A percentile compares a stretch with the other conserved stretches of the same genome.
Evolutionary conservation across 331 rosid genomes (phyloP).

Genomic region (Rhamnella rubrinervis): DNA sequence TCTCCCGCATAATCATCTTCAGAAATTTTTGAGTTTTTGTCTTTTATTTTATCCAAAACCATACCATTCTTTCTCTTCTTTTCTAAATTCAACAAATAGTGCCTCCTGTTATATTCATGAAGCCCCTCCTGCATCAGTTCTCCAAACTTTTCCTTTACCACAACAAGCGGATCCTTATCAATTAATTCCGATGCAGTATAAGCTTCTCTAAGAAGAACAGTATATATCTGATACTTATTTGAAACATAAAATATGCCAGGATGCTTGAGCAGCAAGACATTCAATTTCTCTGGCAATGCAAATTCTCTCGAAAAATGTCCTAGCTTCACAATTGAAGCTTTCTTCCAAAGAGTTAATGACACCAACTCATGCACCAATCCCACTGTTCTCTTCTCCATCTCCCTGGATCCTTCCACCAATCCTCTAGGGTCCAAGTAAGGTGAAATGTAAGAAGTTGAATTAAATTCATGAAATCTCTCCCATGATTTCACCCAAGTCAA

Average conservation of each 20-base stretch:
- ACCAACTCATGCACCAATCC: conserved; percentile 77
- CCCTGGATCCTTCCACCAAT: conserved; percentile 56
- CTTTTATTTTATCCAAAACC: conserved; percentile 44
- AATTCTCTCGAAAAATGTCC: conserved; percentile 77
- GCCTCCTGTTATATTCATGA: conserved; percentile 79
- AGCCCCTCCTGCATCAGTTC: conserved; percentile 92
- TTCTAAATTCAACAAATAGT: conserved; percentile 43
- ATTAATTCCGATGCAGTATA: conserved; percentile 63
- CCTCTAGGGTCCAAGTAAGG: conserved; percentile 49
- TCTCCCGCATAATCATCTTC: conserved; percentile 38
- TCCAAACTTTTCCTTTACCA: conserved; percentile 76
- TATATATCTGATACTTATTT: conserved; percentile 71
- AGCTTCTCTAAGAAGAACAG: conserved; percentile 74
- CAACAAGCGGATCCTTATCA: conserved; percentile 72
- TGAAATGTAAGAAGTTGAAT: conserved; percentile 61
- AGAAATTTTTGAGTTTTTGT: conserved; percentile 22
- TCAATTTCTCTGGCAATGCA: conserved; percentile 60
- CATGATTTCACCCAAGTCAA: conserved; percentile 71
- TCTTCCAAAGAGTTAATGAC: conserved; percentile 83
- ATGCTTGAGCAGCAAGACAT: conserved; percentile 69
- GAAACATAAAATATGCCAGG: conserved; percentile 81
- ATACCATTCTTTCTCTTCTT: conserved; percentile 57
- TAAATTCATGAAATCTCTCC: conserved; percentile 65
- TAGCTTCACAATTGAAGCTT: conserved; percentile 65
- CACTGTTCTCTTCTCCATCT: conserved; percentile 79